Percentiles rank a stretch among this genome's conserved stretches.
Conservation (phyloP, 2,329 filamentous ascomycete genomes). For the Ophiostoma quercus region DNA sequence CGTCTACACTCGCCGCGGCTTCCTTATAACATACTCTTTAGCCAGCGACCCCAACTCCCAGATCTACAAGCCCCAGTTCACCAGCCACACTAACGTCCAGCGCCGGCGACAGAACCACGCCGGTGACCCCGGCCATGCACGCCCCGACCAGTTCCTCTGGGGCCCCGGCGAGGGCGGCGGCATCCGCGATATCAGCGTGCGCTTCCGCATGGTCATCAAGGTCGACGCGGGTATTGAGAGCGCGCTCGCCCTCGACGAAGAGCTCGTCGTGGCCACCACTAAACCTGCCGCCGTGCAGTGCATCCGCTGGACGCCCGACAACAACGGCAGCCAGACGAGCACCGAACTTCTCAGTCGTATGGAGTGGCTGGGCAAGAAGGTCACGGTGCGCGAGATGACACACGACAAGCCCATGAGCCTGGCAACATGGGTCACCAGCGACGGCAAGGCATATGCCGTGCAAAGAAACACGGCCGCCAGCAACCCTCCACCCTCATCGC, state of each 20-base stretch:
- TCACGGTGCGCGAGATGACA: slow-evolving; percentile 74
- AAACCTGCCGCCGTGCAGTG: slow-evolving; percentile 95
- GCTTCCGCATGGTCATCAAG: slow-evolving; percentile 96
- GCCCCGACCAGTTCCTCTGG: slow-evolving; percentile 60
- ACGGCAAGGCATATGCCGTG: slow-evolving; percentile 85
- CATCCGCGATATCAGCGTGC: slow-evolving; percentile 79
- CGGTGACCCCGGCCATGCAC: slow-evolving; percentile 49
- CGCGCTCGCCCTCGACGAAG: slow-evolving; percentile 83
- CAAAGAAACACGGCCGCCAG: slow-evolving; percentile 52
- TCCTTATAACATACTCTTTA: slow-evolving; percentile 89
- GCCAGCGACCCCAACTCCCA: slow-evolving; percentile 75
- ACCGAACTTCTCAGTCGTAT: slow-evolving; percentile 87
- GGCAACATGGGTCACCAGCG: slow-evolving; percentile 83
- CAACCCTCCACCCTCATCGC: background rate
- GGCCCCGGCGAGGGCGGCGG: slow-evolving; percentile 78
- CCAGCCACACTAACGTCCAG: slow-evolving; percentile 60
- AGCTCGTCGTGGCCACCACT: slow-evolving; percentile 82
- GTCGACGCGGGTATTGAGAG: slow-evolving; percentile 91
- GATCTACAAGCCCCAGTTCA: slow-evolving; percentile 80
- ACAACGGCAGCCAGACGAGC: slow-evolving; percentile 73
- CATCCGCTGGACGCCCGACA: slow-evolving; percentile 89
- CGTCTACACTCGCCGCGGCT: slow-evolving; percentile 78
- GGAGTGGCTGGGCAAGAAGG: slow-evolving; percentile 75
- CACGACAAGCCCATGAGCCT: slow-evolving; percentile 96
- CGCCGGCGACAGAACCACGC: slow-evolving; percentile 57